A percentile compares a stretch with the other conserved stretches of the same genome.
These are phyloP conservation scores for Linnemannia zychae DNA, from an alignment of 192 early-diverging fungal genomes.

Conservation along the genomic window DNA sequence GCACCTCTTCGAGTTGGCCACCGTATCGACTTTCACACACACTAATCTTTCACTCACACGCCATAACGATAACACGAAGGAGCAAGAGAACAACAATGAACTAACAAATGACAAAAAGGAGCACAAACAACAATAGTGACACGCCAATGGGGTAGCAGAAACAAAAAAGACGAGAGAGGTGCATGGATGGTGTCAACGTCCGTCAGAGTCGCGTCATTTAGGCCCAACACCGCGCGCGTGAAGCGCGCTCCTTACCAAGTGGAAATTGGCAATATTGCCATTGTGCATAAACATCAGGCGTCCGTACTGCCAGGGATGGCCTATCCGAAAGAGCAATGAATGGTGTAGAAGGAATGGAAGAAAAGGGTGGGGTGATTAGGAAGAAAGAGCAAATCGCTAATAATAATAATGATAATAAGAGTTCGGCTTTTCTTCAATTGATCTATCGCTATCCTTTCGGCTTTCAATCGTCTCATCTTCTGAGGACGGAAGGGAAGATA, in stretches of 20 bases:
- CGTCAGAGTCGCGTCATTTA: conserved; percentile 39
- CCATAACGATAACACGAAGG: background rate
- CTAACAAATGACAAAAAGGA: conserved; percentile 5
- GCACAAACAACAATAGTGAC: conserved; percentile 1
- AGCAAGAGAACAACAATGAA: background rate
- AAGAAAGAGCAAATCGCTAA: background rate
- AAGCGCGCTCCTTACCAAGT: conserved; percentile 61
- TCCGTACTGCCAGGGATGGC: conserved; percentile 76
- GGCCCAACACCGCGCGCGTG: background rate
- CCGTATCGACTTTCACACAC: background rate
- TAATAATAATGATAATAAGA: background rate
- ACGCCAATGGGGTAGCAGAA: conserved; percentile 2
- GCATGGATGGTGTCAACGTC: conserved; percentile 46
- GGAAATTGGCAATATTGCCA: conserved; percentile 75
- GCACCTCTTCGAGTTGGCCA: background rate
- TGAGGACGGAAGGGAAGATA: background rate
- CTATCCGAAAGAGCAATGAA: conserved; percentile 18
- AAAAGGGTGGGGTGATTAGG: background rate
- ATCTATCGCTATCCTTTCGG: background rate
- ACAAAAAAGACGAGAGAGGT: conserved; percentile 15
- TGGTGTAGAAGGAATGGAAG: background rate
- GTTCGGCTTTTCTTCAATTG: background rate
- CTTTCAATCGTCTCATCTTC: background rate
- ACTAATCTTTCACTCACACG: background rate
- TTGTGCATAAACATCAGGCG: conserved; percentile 90